Percentiles rank a stretch among this genome's conserved stretches.
phyloP scores from a whole-genome alignment of 768 basidiomycete genomes.

The Macrolepiota dolichaula region DNA sequence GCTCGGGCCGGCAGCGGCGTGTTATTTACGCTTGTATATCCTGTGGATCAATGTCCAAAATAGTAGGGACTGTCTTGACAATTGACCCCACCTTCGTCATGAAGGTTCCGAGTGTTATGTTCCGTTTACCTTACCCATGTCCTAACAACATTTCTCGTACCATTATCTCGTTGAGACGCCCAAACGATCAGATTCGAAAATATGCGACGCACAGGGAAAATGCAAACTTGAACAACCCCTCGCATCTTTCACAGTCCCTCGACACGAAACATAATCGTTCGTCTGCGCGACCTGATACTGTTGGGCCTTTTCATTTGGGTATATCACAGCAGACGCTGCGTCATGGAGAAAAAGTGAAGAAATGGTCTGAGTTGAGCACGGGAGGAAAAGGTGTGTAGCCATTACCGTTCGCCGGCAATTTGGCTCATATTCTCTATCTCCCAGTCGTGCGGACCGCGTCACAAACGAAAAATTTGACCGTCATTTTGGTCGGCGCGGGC shows the following conservation, averaged over 20 bases:
- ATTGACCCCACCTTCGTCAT: conserved; percentile 13
- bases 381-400: conserved; percentile 66
- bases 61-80: conserved; percentile 4
- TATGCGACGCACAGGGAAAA: conserved; percentile 49
- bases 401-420: not conserved
- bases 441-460: conserved; percentile 48
- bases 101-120: conserved; percentile 12
- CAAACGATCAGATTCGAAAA: conserved; percentile 8
- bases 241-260: conserved; percentile 60
- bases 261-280: conserved; percentile 49
- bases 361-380: conserved; percentile 77
- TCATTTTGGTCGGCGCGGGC: conserved; percentile 75
- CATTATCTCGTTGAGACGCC: not conserved
- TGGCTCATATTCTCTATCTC: not conserved
- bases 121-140: conserved; percentile 4
- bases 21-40: conserved; percentile 22
- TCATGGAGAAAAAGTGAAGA: conserved; percentile 55
- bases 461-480: conserved; percentile 47
- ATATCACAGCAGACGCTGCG: conserved; percentile 53
- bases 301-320: conserved; percentile 79
- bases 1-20: conserved; percentile 9
- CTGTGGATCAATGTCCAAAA: conserved; percentile 3
- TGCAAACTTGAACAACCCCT: conserved; percentile 31
- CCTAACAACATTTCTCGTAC: not conserved
- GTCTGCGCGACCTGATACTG: conserved; percentile 49